Base-by-base conservation (phyloP, 2,329 filamentous ascomycete genomes). In the Colletotrichum abscissum region DNA sequence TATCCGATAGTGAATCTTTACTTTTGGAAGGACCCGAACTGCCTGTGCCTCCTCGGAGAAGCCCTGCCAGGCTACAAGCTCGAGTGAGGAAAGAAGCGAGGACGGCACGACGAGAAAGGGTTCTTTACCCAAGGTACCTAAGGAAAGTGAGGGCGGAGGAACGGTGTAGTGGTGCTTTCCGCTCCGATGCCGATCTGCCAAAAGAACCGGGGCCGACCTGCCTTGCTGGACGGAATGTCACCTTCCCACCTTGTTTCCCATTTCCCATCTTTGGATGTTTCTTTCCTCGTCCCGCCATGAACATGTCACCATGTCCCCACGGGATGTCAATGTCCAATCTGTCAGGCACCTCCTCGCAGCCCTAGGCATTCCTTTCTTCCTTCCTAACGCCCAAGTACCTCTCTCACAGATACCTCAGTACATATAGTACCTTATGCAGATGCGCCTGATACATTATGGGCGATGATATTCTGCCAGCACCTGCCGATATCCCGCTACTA, bases 141-240 rank as follows among this genome's bases (percentile, higher is more conserved):
- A 16, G 38, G 55, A n/a, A n/a, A 26, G 24, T 4, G 19, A n/a
- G 55, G 26, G 11, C 26, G 54, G 28, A 49, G 49, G 42, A 49
- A 22, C 66, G 49, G 58, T 49, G 12, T 8, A n/a, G 16, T 28
- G 28, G n/a, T 68, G 38, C 22, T 54, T 59, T 58, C 62, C 63
- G 30, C 54, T 30, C 60, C 35, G 56, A 52, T 9, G 52, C 52
- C 26, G 60, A 38, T 52, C 5, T 38, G 19, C 35, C 14, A 16
- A 33, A 35, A 30, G 16, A 33, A 16, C 46, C 57, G 49, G 63
- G 33, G 46, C 57, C 69, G 63, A 49, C 63, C 19, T 42, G 65
- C 63, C 63, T 68, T 62, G 19, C 57, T 52, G 14, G 26, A 60
- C 46, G 35, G 35, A 57, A 11, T 56, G 7, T 22, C 9, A 60